A percentile compares a stretch with the other conserved stretches of the same genome.
phyloP scores from a whole-genome alignment of 495 filamentous ascomycete species.

The Lepidopterella palustris region DNA sequence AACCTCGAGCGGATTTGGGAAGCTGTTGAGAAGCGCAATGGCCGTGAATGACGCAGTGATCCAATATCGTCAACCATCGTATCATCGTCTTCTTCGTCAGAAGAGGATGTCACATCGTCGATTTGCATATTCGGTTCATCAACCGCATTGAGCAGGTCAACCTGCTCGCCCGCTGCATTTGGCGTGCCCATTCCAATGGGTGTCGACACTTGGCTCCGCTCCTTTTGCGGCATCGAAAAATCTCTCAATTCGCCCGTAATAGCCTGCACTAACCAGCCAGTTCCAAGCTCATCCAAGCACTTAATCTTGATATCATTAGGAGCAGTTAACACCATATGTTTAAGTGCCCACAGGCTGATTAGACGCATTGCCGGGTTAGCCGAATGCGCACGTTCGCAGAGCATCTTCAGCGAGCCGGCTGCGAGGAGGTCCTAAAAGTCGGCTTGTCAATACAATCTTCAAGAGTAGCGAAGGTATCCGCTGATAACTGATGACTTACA shows the following conservation, averaged over 20 bases:
- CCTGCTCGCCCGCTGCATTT: slow-evolving; percentile 59
- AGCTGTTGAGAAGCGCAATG: slow-evolving; percentile 23
- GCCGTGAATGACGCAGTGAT: slow-evolving; percentile 37
- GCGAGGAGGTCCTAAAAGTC: slow-evolving; percentile 58
- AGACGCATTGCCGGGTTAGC: slow-evolving; percentile 63
- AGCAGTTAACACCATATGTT: slow-evolving; percentile 69
- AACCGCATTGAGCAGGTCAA: slow-evolving; percentile 58
- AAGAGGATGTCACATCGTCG: slow-evolving; percentile 28
- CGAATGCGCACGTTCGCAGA: slow-evolving; percentile 81
- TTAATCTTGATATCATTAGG: slow-evolving; percentile 63
- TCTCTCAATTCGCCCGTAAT: slow-evolving; percentile 22
- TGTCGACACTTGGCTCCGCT: slow-evolving; percentile 13
- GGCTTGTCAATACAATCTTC: not conserved
- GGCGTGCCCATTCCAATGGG: slow-evolving; percentile 53
- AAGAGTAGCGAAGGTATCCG: slow-evolving; percentile 1
- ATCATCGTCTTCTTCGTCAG: slow-evolving; percentile 39
- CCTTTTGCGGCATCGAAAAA: not conserved
- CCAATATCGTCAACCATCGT: slow-evolving; percentile 49
- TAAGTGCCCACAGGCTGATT: slow-evolving; percentile 86
- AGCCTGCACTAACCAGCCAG: slow-evolving; percentile 62
- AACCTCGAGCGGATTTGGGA: slow-evolving; percentile 37
- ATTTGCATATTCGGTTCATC: slow-evolving; percentile 39
- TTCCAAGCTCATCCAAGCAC: slow-evolving; percentile 67
- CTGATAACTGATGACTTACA: slow-evolving; percentile 43
- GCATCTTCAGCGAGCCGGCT: slow-evolving; percentile 64